phyloP scores from a whole-genome alignment of 306 rosid genomes.

The Inga leiocalycina region DNA sequence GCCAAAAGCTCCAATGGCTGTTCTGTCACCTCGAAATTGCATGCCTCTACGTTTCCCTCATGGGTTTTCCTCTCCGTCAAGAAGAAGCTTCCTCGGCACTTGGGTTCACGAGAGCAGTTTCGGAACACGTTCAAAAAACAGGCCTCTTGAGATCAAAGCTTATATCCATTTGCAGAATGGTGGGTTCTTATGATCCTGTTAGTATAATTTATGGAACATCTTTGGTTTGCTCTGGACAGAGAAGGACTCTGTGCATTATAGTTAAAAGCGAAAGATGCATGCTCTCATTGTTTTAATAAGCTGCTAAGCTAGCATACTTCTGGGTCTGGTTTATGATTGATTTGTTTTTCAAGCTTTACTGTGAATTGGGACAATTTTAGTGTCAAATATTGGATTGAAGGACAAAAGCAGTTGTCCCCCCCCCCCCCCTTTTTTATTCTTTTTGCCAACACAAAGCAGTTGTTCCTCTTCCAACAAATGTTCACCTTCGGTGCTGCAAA shows the following conservation, averaged over 20 bases:
- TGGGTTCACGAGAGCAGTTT: background rate
- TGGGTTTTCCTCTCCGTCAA: background rate
- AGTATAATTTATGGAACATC: background rate
- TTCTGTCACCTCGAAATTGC: background rate
- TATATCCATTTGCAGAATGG: background rate
- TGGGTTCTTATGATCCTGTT: background rate
- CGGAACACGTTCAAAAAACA: background rate
- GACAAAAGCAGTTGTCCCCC: background rate
- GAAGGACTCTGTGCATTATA: background rate
- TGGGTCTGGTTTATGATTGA: background rate
- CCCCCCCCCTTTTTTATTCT: too few species aligned
- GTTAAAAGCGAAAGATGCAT: background rate
- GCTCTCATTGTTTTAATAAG: background rate
- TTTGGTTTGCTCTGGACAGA: background rate
- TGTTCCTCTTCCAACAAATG: background rate
- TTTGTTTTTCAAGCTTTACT: background rate
- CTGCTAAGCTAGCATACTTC: background rate
- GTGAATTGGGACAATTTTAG: background rate
- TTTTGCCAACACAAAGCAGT: background rate
- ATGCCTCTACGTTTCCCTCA: background rate
- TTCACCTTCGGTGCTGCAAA: background rate
- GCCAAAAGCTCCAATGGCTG: background rate
- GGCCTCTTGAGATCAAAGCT: background rate
- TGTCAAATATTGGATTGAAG: background rate
- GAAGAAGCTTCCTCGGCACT: background rate